These are phyloP conservation scores for Schoenoplectus tabernaemontani DNA, from an alignment of 202 grass and related monocot species.

Conservation along the genomic window DNA sequence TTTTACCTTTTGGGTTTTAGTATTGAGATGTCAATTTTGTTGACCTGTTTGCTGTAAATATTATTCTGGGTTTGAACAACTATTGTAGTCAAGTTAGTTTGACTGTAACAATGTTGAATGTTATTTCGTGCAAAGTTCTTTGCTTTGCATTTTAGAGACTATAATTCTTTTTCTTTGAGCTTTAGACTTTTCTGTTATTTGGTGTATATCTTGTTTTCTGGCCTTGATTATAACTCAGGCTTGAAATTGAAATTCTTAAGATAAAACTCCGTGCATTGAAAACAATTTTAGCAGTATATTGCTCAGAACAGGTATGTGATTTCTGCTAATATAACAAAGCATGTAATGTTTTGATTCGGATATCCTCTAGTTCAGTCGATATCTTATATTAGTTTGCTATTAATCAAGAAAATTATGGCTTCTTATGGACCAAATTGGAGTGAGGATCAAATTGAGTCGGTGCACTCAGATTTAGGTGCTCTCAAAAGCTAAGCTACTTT, in stretches of 20 bases:
- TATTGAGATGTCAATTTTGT: slow-evolving; percentile 10
- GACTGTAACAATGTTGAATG: slow-evolving; percentile 3
- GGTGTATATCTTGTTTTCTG: not conserved
- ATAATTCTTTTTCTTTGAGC: not conserved
- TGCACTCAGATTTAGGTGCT: not conserved
- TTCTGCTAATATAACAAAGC: not conserved
- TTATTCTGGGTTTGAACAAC: not conserved
- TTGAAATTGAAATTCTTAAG: not conserved
- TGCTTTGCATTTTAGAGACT: slow-evolving; percentile 3
- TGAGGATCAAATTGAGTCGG: not conserved
- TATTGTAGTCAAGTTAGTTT: slow-evolving; percentile 1
- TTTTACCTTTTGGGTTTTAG: not conserved
- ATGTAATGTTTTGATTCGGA: not conserved
- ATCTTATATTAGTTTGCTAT: not conserved
- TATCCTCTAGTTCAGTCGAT: not conserved
- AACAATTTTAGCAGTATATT: not conserved
- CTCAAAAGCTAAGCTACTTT: not conserved
- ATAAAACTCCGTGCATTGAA: not conserved
- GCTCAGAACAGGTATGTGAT: not conserved
- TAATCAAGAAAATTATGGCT: not conserved
- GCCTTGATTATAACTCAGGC: not conserved
- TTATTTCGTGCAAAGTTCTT: not conserved
- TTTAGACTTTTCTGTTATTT: not conserved
- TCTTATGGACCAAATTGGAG: not conserved
- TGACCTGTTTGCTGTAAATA: slow-evolving; percentile 17